These are phyloP conservation scores for Phoma sp. DNA, from an alignment of 2,329 filamentous ascomycete genomes.

Conservation along the genomic window DNA sequence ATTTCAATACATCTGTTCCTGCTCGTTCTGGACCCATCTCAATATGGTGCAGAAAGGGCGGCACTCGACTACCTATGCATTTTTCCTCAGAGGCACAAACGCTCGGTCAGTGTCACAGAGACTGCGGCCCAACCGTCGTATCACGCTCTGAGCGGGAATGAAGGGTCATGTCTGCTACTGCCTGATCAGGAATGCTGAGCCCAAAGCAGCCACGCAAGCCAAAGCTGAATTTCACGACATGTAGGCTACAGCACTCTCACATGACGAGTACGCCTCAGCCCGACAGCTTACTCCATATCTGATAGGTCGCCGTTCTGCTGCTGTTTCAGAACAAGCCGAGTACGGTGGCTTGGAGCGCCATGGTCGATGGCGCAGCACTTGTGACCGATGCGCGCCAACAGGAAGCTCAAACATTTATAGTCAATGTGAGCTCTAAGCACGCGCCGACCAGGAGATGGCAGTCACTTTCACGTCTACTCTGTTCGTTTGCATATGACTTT, in stretches of 20 bases:
- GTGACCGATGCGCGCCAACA: constrained; percentile 15
- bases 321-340: constrained; percentile 18
- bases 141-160: not conserved
- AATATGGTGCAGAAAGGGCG: too few relatives aligned
- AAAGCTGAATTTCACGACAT: constrained; percentile 18
- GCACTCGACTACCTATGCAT: too few relatives aligned
- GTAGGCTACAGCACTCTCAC: constrained; percentile 14
- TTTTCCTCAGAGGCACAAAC: not conserved
- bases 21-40: too few relatives aligned
- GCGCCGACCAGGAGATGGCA: constrained; percentile 21
- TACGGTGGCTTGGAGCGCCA: constrained; percentile 26
- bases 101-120: not conserved
- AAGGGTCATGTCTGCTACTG: not conserved
- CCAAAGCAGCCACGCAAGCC: constrained; percentile 20
- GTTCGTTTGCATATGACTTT: constrained; percentile 25
- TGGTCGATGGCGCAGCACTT: constrained; percentile 17
- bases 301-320: constrained; percentile 22
- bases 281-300: constrained; percentile 11
- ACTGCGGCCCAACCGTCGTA: not conserved
- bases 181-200: constrained; percentile 5
- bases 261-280: constrained; percentile 25
- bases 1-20: too few relatives aligned
- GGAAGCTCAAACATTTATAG: constrained; percentile 33
- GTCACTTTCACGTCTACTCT: constrained; percentile 11
- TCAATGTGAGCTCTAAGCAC: constrained; percentile 20